These are phyloP conservation scores for Aegilops longissima DNA, from an alignment of 176 grass and related monocot genomes.

Conservation along the genomic window DNA sequence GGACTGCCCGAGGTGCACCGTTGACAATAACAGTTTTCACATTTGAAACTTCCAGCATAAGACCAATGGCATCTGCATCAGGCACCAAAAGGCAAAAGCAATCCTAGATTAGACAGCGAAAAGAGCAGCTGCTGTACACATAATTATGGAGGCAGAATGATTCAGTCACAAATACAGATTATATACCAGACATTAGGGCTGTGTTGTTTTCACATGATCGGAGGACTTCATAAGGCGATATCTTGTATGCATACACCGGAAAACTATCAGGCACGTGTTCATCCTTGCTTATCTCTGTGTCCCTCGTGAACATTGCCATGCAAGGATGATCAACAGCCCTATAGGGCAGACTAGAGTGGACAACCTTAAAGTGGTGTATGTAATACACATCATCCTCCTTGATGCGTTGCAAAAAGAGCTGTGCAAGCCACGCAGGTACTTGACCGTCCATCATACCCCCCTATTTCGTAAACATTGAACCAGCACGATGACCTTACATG, in stretches of 20 bases:
- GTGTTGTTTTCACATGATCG: background rate
- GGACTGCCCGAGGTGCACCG: background rate
- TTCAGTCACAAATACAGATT: background rate
- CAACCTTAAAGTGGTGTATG: background rate
- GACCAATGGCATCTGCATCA: background rate
- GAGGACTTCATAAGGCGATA: background rate
- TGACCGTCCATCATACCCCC: background rate
- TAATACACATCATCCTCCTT: background rate
- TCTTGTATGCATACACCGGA: background rate
- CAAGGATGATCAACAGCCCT: background rate
- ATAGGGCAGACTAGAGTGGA: background rate
- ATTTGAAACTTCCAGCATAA: background rate
- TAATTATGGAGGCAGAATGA: background rate
- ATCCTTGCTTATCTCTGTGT: background rate
- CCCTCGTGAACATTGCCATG: background rate
- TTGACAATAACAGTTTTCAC: background rate
- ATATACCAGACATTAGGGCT: background rate
- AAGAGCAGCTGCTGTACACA: background rate
- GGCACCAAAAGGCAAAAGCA: background rate
- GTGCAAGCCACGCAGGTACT: background rate
- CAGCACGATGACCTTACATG: background rate
- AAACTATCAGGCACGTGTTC: background rate
- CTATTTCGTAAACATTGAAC: background rate
- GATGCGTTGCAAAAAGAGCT: background rate
- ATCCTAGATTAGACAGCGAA: background rate